Conservation (phyloP, 495 filamentous ascomycete genomes). For the Ascodesmis nigricans region DNA sequence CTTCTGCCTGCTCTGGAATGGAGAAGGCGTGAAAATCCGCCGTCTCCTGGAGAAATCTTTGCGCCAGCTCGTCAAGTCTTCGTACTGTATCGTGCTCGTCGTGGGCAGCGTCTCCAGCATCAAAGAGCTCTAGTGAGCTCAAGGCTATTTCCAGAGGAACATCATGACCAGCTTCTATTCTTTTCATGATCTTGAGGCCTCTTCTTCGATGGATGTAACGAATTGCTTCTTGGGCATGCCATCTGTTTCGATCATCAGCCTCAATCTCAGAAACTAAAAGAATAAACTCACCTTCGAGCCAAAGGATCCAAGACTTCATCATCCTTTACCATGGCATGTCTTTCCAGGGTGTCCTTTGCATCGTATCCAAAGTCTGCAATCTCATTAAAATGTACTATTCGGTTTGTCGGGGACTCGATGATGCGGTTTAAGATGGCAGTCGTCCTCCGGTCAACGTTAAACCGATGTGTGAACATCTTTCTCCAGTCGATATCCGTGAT, state of each 20-base stretch:
- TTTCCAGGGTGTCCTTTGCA: slow-evolving; percentile 62
- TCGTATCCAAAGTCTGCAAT: slow-evolving; percentile 61
- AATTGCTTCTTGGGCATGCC: slow-evolving; percentile 49
- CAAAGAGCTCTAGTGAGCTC: slow-evolving; percentile 70
- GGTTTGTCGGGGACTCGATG: slow-evolving; percentile 40
- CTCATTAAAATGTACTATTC: slow-evolving; percentile 42
- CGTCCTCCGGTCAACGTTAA: slow-evolving; percentile 32
- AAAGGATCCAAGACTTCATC: slow-evolving; percentile 51
- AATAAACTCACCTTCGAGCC: slow-evolving; percentile 44
- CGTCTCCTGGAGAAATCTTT: slow-evolving; percentile 28
- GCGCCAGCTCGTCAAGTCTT: slow-evolving; percentile 41
- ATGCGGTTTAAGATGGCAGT: slow-evolving; percentile 43
- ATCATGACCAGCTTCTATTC: slow-evolving; percentile 29
- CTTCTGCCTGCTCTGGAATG: slow-evolving; percentile 42
- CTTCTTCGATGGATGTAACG: slow-evolving; percentile 59
- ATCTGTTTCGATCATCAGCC: slow-evolving; percentile 28
- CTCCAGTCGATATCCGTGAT: slow-evolving; percentile 52
- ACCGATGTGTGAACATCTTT: slow-evolving; percentile 39
- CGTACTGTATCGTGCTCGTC: slow-evolving; percentile 39
- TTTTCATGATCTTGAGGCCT: slow-evolving; percentile 55
- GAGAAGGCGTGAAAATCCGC: slow-evolving; percentile 30
- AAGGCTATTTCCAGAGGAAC: slow-evolving; percentile 51
- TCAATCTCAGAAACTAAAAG: slow-evolving; percentile 2
- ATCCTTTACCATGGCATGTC: slow-evolving; percentile 32
- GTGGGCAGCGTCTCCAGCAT: slow-evolving; percentile 43